phyloP scores from a whole-genome alignment of 768 basidiomycete genomes.

The Tulasnella sp. region DNA sequence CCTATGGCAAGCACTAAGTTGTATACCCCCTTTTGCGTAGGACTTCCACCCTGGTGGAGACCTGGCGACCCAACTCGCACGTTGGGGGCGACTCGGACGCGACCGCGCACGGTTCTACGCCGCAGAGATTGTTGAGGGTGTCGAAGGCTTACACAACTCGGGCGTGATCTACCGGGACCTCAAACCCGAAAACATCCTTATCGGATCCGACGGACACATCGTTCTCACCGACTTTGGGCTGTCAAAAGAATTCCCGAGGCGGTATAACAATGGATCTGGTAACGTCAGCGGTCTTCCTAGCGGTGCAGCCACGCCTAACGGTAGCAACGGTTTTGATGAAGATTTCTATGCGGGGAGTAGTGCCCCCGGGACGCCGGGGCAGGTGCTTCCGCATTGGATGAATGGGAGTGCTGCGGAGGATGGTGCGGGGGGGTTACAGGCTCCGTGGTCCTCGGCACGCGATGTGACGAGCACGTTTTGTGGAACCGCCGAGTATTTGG shows the following conservation, averaged over 20 bases:
- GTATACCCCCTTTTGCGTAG: constrained; percentile 27
- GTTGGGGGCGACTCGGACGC: constrained; percentile 87
- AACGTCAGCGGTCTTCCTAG: not conserved
- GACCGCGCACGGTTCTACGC: constrained; percentile 95
- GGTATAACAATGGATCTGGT: not conserved
- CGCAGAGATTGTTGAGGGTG: constrained; percentile 92
- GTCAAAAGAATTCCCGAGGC: constrained; percentile 69
- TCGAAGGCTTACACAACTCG: constrained; percentile 83
- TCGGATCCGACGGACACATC: constrained; percentile 88
- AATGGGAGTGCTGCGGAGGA: constrained; percentile 19
- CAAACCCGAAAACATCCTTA: constrained; percentile 94
- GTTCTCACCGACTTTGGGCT: constrained; percentile 95
- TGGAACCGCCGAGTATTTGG: constrained; percentile 92
- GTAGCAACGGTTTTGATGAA: not conserved
- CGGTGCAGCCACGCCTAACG: not conserved
- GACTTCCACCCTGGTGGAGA: constrained; percentile 96
- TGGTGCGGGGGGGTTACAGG: constrained; percentile 36
- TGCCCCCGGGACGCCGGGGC: not conserved
- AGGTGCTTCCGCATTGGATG: constrained; percentile 18
- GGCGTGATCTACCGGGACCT: constrained; percentile 97
- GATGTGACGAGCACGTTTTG: constrained; percentile 82
- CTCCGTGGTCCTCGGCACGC: constrained; percentile 37
- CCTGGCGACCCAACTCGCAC: constrained; percentile 90
- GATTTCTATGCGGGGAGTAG: constrained; percentile 2
- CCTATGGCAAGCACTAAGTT: not conserved